phyloP scores from a whole-genome alignment of 768 basidiomycete genomes.

The Suillus plorans region DNA sequence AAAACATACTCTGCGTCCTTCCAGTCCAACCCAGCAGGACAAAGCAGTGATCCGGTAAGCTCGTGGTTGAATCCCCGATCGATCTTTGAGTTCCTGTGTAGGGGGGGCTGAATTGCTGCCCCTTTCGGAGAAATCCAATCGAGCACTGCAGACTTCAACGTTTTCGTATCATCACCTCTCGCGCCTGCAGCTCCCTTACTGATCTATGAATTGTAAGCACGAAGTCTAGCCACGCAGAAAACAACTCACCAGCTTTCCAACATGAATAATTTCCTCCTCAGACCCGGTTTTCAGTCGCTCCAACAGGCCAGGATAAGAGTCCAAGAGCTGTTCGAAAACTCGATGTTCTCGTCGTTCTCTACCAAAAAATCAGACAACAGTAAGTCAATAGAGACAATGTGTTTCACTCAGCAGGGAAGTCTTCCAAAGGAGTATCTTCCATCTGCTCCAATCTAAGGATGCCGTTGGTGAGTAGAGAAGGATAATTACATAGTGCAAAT shows the following conservation, averaged over 20 bases:
- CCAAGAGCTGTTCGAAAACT: constrained; percentile 3
- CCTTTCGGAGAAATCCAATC: constrained; percentile 20
- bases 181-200: constrained; percentile 4
- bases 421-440: neutral
- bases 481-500: neutral
- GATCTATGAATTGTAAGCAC: neutral
- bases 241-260: neutral
- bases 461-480: neutral
- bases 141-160: constrained; percentile 14
- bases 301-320: constrained; percentile 2
- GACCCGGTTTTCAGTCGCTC: neutral
- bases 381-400: neutral
- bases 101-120: constrained; percentile 13
- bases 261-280: constrained; percentile 3
- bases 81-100: constrained; percentile 13
- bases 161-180: constrained; percentile 7
- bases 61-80: constrained; percentile 19
- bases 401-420: neutral
- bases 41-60: constrained; percentile 18
- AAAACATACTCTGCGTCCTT: constrained; percentile 14
- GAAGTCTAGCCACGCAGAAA: neutral
- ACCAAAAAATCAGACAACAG: neutral
- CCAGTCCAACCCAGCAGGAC: constrained; percentile 21
- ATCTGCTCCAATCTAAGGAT: neutral
- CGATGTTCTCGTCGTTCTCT: constrained; percentile 7